phyloP scores from a whole-genome alignment of 31 red algal genomes.

The Porphyra umbilicalis region DNA sequence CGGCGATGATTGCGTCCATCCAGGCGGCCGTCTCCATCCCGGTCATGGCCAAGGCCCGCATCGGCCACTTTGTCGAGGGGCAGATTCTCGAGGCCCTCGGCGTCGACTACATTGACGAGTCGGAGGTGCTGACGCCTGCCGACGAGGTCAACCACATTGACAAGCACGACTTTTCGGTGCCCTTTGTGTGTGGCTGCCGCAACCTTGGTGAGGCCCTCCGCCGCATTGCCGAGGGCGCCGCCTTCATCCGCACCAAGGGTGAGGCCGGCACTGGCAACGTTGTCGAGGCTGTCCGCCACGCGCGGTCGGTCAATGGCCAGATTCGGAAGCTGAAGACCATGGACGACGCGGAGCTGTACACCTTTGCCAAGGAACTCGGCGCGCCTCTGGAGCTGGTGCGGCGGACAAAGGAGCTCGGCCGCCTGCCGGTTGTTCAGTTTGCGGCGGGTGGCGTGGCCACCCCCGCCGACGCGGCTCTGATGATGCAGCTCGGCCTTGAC shows the following conservation, averaged over 20 bases:
- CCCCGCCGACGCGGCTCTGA: conserved; percentile 92
- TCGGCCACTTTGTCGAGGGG: conserved; percentile 99
- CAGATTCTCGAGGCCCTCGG: conserved; percentile 94
- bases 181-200: conserved; percentile 98
- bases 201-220: conserved; percentile 95
- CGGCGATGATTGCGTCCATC: conserved; percentile 76
- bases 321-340: conserved; percentile 73
- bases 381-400: conserved; percentile 70
- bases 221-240: conserved; percentile 88
- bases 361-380: conserved; percentile 93
- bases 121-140: conserved; percentile 95
- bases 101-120: conserved; percentile 98
- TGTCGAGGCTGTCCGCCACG: conserved; percentile 95
- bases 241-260: conserved; percentile 99
- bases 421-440: conserved; percentile 96
- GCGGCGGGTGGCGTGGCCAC: conserved; percentile 96
- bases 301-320: conserved; percentile 64
- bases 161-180: conserved; percentile 90
- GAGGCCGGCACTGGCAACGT: conserved; percentile 98
- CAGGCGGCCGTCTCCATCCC: conserved; percentile 95
- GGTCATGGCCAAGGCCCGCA: conserved; percentile 97
- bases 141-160: conserved; percentile 93
- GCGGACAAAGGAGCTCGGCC: conserved; percentile 74
- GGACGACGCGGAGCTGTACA: conserved; percentile 94
- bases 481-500: conserved; percentile 99